phyloP scores from a whole-genome alignment of 2,329 filamentous ascomycete genomes.

The Emmonsia crescens region DNA sequence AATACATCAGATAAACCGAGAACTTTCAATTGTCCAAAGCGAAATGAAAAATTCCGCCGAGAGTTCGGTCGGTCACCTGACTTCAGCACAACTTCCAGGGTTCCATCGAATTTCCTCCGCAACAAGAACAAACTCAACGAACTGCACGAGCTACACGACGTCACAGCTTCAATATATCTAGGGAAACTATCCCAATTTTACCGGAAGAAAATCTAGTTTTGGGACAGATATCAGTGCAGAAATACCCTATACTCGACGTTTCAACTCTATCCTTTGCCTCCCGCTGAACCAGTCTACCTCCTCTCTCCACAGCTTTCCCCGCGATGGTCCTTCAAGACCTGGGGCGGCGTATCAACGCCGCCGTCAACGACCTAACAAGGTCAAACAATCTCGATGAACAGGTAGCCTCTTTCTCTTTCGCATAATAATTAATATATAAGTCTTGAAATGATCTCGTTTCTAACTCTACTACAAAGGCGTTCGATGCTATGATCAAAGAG shows the following conservation, averaged over 20 bases:
- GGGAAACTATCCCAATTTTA: neutral
- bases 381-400: slow-evolving; percentile 94
- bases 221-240: too few species aligned
- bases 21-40: neutral
- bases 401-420: slow-evolving; percentile 37
- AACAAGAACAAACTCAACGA: neutral
- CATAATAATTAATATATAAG: neutral
- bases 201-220: neutral
- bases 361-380: slow-evolving; percentile 83
- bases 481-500: slow-evolving; percentile 97
- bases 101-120: slow-evolving; percentile 2
- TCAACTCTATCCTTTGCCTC: neutral
- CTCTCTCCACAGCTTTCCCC: slow-evolving; percentile 8
- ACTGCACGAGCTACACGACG: neutral
- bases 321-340: slow-evolving; percentile 97
- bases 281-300: neutral
- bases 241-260: neutral
- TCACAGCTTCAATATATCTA: neutral
- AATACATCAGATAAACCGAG: neutral
- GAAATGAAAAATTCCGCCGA: neutral
- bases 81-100: neutral
- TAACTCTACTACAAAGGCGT: slow-evolving; percentile 49
- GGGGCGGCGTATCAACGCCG: slow-evolving; percentile 94
- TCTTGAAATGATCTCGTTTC: slow-evolving; percentile 9
- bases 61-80: neutral